A percentile compares a stretch with the other conserved stretches of the same genome.
These are phyloP conservation scores for Fusarium equiseti DNA, from an alignment of 2,329 filamentous ascomycete species.

Conservation along the genomic window DNA sequence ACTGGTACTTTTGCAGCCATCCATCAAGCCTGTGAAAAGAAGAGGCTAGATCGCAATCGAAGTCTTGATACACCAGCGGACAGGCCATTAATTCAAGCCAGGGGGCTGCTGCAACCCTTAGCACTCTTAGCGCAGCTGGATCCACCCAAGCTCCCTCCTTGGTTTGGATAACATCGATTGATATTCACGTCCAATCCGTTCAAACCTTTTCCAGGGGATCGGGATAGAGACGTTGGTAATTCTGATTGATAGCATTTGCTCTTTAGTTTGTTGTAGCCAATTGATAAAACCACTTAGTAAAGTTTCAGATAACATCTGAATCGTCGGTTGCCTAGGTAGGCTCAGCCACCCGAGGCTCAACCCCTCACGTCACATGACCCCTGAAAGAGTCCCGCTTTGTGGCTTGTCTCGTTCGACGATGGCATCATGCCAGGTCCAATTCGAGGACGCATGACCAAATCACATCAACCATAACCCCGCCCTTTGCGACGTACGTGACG, in stretches of 20 bases:
- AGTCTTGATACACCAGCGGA: slow-evolving; percentile 39
- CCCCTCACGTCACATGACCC: slow-evolving; percentile 45
- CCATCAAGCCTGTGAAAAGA: slow-evolving; percentile 1
- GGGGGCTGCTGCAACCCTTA: slow-evolving; percentile 34
- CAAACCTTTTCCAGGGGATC: not conserved
- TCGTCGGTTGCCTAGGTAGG: not conserved
- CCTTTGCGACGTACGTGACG: slow-evolving; percentile 12
- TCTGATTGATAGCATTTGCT: not conserved
- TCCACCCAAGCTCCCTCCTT: slow-evolving; percentile 48
- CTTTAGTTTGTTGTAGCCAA: not conserved
- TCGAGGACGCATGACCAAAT: slow-evolving; percentile 22
- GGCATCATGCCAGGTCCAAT: slow-evolving; percentile 42
- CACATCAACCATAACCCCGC: slow-evolving; percentile 18
- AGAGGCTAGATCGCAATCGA: slow-evolving; percentile 22
- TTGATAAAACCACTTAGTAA: too few relatives aligned
- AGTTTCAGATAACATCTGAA: not conserved
- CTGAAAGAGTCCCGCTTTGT: slow-evolving; percentile 31
- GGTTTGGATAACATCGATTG: slow-evolving; percentile 21
- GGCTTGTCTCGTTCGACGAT: slow-evolving; percentile 44
- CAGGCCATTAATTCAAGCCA: slow-evolving; percentile 36
- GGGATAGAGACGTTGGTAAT: not conserved
- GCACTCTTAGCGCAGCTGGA: slow-evolving; percentile 24
- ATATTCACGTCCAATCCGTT: slow-evolving; percentile 10
- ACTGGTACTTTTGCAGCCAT: slow-evolving; percentile 32
- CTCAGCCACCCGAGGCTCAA: slow-evolving; percentile 34